Conservation (phyloP, 371 early-diverging fungal genomes). For the Polyrhizophydium stewartii region DNA sequence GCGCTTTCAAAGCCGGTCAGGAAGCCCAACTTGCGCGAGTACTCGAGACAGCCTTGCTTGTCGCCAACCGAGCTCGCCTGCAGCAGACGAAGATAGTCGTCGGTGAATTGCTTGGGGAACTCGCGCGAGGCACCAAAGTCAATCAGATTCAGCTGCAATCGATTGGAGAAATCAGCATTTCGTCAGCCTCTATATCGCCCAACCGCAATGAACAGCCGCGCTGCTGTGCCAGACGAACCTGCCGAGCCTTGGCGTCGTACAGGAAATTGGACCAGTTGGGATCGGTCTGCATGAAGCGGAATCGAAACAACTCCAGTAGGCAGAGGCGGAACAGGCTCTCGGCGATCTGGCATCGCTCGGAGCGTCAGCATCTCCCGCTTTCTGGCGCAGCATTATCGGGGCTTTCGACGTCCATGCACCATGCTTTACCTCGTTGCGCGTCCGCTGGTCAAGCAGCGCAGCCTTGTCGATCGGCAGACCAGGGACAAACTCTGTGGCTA, state of each 20-base stretch:
- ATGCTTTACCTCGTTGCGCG: constrained; percentile 69
- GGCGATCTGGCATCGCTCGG: constrained; percentile 20
- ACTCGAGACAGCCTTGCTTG: constrained; percentile 67
- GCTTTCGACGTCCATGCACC: too few relatives aligned
- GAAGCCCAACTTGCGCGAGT: constrained; percentile 81
- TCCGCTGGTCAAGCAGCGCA: constrained; percentile 55
- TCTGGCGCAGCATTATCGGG: too few relatives aligned
- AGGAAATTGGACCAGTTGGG: constrained; percentile 98
- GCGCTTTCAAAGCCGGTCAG: constrained; percentile 90
- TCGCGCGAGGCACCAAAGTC: constrained; percentile 96
- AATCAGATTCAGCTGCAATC: constrained; percentile 66
- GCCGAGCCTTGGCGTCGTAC: constrained; percentile 53
- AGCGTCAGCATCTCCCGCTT: too few relatives aligned
- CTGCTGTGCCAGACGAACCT: too few relatives aligned
- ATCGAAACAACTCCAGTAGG: constrained; percentile 85
- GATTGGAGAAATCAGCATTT: too few relatives aligned
- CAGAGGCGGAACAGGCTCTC: constrained; percentile 67
- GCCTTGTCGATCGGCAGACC: constrained; percentile 72
- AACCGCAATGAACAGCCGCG: too few relatives aligned
- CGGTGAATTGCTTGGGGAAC: constrained; percentile 69
- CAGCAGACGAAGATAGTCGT: constrained; percentile 72
- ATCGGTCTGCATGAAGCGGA: constrained; percentile 97
- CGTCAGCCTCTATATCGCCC: too few relatives aligned
- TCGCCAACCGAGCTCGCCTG: constrained; percentile 70
- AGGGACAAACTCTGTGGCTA: constrained; percentile 75